Conservation (phyloP, 2,329 filamentous ascomycete genomes). For the Neonectria faginata region DNA sequence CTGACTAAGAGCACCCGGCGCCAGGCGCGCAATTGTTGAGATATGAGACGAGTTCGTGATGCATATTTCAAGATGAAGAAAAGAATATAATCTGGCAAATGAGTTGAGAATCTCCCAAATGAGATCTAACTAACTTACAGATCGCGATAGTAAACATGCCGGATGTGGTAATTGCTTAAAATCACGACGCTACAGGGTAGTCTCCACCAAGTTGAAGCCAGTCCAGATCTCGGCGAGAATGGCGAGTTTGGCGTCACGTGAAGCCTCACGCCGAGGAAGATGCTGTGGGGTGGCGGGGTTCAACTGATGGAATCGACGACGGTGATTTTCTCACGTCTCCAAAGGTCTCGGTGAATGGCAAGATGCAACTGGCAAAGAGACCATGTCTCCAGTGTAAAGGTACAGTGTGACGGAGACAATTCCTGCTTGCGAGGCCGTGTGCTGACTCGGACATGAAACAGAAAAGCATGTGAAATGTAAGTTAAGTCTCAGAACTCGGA, state of each 20-base stretch:
- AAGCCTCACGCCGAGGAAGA: slow-evolving; percentile 10
- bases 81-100: not conserved
- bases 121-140: not conserved
- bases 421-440: slow-evolving; percentile 6
- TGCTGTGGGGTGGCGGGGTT: slow-evolving; percentile 28
- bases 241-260: slow-evolving; percentile 22
- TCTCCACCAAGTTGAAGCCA: not conserved
- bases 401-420: slow-evolving; percentile 21
- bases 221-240: slow-evolving; percentile 18
- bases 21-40: not conserved
- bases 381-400: slow-evolving; percentile 54
- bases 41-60: not conserved
- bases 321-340: slow-evolving; percentile 6
- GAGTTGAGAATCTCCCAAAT: not conserved
- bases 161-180: not conserved
- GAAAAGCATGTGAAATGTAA: slow-evolving; percentile 54
- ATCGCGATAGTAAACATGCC: not conserved
- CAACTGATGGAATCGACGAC: slow-evolving; percentile 17
- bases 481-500: slow-evolving; percentile 36
- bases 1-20: not conserved
- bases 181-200: slow-evolving; percentile 19
- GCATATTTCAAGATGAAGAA: not conserved
- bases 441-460: slow-evolving; percentile 31
- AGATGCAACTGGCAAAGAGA: slow-evolving; percentile 50
- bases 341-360: slow-evolving; percentile 5